phyloP scores from a whole-genome alignment of 2,329 filamentous ascomycete species.

The Hymenoscyphus linearis region DNA sequence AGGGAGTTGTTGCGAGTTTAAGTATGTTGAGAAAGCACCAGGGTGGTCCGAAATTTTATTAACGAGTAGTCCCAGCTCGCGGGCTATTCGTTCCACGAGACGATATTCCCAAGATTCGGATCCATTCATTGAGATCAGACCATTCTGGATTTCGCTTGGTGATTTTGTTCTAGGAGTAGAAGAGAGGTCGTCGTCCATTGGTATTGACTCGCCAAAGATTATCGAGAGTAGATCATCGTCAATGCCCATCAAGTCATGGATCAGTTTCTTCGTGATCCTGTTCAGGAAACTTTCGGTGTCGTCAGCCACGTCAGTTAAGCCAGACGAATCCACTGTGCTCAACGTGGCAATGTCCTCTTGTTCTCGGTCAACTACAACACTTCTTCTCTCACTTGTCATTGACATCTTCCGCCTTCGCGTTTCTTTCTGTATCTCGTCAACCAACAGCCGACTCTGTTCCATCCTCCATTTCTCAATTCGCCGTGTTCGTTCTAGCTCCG shows the following conservation, averaged over 20 bases:
- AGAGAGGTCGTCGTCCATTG: constrained; percentile 38
- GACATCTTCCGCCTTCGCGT: constrained; percentile 66
- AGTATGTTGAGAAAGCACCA: constrained; percentile 81
- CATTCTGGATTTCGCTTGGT: constrained; percentile 8
- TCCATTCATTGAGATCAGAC: constrained; percentile 10
- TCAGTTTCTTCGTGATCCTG: constrained; percentile 76
- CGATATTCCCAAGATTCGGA: constrained; percentile 65
- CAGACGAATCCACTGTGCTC: constrained; percentile 23
- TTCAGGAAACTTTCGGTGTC: constrained; percentile 68
- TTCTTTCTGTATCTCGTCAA: constrained; percentile 87
- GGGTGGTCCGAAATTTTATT: constrained; percentile 81
- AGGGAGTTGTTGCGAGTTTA: constrained; percentile 55
- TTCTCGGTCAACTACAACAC: constrained; percentile 25
- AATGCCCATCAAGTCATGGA: constrained; percentile 84
- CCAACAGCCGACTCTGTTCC: constrained; percentile 78
- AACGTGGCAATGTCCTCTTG: constrained; percentile 31
- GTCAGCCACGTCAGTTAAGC: constrained; percentile 32
- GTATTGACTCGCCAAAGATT: constrained; percentile 76
- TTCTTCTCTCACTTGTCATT: constrained; percentile 43
- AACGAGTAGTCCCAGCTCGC: constrained; percentile 79
- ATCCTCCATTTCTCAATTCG: constrained; percentile 89
- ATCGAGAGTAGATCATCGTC: constrained; percentile 81
- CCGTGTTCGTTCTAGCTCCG: constrained; percentile 69
- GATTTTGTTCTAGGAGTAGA: constrained; percentile 25
- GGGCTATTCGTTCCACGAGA: constrained; percentile 77